Conservation (phyloP, 805 yeast species). For the Starmerella apis region DNA sequence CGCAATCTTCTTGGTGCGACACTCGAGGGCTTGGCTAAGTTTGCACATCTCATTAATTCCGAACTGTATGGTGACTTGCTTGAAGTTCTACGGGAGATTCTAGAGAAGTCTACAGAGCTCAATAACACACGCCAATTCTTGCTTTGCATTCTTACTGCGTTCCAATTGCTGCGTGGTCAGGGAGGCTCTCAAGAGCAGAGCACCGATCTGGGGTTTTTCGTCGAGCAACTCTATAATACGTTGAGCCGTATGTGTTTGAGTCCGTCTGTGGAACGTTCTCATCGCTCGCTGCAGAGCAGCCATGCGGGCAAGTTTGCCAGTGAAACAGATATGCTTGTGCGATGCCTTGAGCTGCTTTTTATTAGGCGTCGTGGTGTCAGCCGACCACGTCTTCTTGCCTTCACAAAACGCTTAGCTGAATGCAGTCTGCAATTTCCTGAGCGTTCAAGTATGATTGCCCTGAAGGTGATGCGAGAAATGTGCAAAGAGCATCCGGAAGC, state of each 20-base stretch:
- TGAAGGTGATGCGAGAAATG: slow-evolving; percentile 70
- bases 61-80: slow-evolving; percentile 88
- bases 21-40: slow-evolving; percentile 80
- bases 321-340: slow-evolving; percentile 70
- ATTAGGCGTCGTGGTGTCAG: slow-evolving; percentile 34
- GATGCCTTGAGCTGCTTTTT: slow-evolving; percentile 70
- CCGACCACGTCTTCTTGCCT: slow-evolving; percentile 39
- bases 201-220: slow-evolving; percentile 72
- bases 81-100: slow-evolving; percentile 76
- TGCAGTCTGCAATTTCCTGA: slow-evolving; percentile 71
- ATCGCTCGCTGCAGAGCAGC: slow-evolving; percentile 64
- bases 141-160: slow-evolving; percentile 80
- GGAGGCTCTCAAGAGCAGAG: slow-evolving; percentile 42
- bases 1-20: slow-evolving; percentile 71
- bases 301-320: slow-evolving; percentile 69
- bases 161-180: slow-evolving; percentile 71
- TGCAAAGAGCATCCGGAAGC: slow-evolving; percentile 60
- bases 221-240: slow-evolving; percentile 60
- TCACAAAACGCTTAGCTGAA: slow-evolving; percentile 68
- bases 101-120: slow-evolving; percentile 40
- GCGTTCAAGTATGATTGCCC: slow-evolving; percentile 65
- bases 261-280: slow-evolving; percentile 76
- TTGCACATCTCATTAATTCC: slow-evolving; percentile 85
- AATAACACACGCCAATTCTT: slow-evolving; percentile 54
- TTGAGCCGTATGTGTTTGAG: slow-evolving; percentile 62